Conservation (phyloP, 2,329 filamentous ascomycete species). For the Didymella glomerata region DNA sequence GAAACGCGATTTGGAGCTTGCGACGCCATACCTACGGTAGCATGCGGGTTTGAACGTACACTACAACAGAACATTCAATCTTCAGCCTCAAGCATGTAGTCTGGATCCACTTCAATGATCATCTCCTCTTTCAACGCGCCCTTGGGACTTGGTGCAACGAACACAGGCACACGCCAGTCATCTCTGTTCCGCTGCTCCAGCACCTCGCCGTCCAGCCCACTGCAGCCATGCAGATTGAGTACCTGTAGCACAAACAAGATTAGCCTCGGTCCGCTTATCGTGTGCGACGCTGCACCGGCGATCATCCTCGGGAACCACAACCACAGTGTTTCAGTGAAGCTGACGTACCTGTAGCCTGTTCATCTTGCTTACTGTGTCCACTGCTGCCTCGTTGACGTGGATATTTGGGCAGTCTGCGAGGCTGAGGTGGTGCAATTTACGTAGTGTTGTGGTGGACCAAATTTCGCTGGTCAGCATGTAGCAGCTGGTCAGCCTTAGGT, state of each 20-base stretch:
- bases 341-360: slow-evolving; percentile 16
- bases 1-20: background rate
- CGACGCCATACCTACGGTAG: background rate
- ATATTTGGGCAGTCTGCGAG: slow-evolving; percentile 4
- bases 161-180: slow-evolving; percentile 37
- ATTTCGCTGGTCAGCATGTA: slow-evolving; percentile 15
- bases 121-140: slow-evolving; percentile 11
- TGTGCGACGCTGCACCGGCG: slow-evolving; percentile 32
- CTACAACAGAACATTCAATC: background rate
- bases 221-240: slow-evolving; percentile 40
- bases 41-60: background rate
- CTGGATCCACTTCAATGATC: slow-evolving; percentile 47
- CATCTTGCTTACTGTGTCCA: slow-evolving; percentile 23
- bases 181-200: slow-evolving; percentile 35
- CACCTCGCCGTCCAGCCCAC: slow-evolving; percentile 30
- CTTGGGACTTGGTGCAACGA: slow-evolving; percentile 32
- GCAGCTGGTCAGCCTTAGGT: slow-evolving; percentile 9
- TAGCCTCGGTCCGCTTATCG: slow-evolving; percentile 29
- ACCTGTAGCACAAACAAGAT: slow-evolving; percentile 28
- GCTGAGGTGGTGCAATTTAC: background rate
- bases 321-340: background rate
- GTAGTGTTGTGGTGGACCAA: background rate
- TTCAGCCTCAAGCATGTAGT: slow-evolving; percentile 28
- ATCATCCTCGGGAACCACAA: slow-evolving; percentile 3
- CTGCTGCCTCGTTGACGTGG: background rate